Conservation (phyloP, 2,329 filamentous ascomycete species). For the Aspergillus latus region DNA sequence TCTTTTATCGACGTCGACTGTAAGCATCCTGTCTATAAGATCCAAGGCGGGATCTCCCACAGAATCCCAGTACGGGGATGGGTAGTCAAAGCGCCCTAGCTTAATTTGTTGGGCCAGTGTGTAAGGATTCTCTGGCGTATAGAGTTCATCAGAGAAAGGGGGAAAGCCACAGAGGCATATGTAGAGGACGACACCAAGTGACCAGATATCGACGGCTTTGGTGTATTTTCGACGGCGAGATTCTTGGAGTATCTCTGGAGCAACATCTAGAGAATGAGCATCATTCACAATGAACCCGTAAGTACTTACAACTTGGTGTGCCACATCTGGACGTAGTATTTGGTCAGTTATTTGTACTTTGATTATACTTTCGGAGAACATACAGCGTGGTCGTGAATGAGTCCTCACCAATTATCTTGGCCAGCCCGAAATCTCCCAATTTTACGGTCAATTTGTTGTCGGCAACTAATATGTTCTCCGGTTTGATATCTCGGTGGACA, state of each 20-base stretch:
- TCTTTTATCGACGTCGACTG: constrained; percentile 78
- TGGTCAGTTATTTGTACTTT: no score
- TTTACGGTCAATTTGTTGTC: constrained; percentile 86
- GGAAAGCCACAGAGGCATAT: constrained; percentile 97
- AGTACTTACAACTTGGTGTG: constrained; percentile 76
- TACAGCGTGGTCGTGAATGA: constrained; percentile 94
- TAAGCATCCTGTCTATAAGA: constrained; percentile 91
- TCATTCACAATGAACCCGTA: neutral
- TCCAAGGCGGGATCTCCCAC: constrained; percentile 86
- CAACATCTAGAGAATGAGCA: constrained; percentile 63
- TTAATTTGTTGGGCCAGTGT: constrained; percentile 87
- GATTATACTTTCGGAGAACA: constrained; percentile 25
- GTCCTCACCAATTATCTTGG: constrained; percentile 97
- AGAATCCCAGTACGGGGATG: constrained; percentile 92
- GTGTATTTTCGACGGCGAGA: constrained; percentile 83
- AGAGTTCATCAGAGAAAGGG: constrained; percentile 93
- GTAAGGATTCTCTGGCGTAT: constrained; percentile 77
- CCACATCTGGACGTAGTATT: constrained; percentile 58
- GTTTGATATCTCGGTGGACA: constrained; percentile 96
- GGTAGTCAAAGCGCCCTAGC: constrained; percentile 85
- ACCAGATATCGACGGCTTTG: constrained; percentile 94
- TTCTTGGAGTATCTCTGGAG: constrained; percentile 88
- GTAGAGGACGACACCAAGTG: constrained; percentile 93
- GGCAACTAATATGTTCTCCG: constrained; percentile 88
- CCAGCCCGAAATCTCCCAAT: constrained; percentile 91